phyloP scores from a whole-genome alignment of 192 early-diverging fungal species.

The Tieghemiomyces parasiticus region DNA sequence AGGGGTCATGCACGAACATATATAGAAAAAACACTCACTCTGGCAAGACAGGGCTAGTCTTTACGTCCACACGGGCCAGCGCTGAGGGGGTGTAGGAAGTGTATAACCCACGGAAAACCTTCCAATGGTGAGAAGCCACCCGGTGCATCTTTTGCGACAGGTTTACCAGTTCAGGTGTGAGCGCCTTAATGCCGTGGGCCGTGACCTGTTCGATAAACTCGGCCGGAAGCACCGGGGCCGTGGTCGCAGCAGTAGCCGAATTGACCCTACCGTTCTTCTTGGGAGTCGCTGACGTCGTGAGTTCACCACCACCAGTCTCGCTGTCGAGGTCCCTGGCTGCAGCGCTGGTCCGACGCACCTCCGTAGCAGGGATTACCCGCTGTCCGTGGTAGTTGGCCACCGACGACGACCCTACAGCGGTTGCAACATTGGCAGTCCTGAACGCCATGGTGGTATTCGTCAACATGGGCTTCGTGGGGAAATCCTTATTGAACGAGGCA shows the following conservation, averaged over 20 bases:
- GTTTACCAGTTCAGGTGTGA: not conserved
- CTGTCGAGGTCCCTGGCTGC: not conserved
- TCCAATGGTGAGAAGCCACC: constrained; percentile 8
- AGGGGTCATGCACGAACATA: too few relatives aligned
- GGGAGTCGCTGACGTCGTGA: not conserved
- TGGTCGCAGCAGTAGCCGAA: not conserved
- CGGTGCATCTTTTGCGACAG: constrained; percentile 3
- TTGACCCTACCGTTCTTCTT: not conserved
- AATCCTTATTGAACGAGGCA: constrained; percentile 1
- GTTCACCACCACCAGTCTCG: not conserved
- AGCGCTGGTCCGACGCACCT: too few relatives aligned
- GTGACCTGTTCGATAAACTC: not conserved
- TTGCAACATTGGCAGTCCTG: not conserved
- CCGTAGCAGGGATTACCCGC: too few relatives aligned
- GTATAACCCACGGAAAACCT: constrained; percentile 6
- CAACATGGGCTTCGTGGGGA: not conserved
- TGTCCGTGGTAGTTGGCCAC: too few relatives aligned
- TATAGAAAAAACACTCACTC: too few relatives aligned
- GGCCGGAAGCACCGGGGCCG: not conserved
- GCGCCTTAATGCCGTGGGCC: not conserved
- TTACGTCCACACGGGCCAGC: too few relatives aligned
- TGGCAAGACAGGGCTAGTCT: too few relatives aligned
- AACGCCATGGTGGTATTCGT: not conserved
- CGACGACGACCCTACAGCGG: not conserved
- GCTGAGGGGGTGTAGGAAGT: too few relatives aligned